Conservation (phyloP, 257 asterid species). For the Rubia yunnanensis region DNA sequence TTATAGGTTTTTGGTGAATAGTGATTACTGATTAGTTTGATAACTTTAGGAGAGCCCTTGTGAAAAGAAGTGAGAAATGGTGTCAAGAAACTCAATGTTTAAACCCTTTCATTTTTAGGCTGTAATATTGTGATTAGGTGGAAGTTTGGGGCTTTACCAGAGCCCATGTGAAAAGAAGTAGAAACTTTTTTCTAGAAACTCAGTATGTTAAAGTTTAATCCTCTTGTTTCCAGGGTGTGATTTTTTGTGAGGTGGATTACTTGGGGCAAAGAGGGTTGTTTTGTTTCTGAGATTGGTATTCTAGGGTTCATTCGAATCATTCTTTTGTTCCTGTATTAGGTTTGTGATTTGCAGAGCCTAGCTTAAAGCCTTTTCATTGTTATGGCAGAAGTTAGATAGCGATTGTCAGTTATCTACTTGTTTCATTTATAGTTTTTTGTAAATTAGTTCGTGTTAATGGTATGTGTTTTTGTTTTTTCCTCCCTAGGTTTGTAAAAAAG, state of each 20-base stretch:
- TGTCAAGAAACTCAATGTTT: not conserved
- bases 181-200: not conserved
- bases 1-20: too few species aligned
- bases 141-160: not conserved
- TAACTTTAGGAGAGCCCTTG: not conserved
- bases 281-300: not conserved
- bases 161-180: slow-evolving; percentile 1
- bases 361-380: too few species aligned
- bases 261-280: not conserved
- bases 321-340: not conserved
- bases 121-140: not conserved
- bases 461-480: not conserved
- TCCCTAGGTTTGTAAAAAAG: slow-evolving; percentile 24
- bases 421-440: not conserved
- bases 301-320: not conserved
- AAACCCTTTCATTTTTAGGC: not conserved
- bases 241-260: not conserved
- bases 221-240: not conserved
- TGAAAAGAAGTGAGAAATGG: too few species aligned
- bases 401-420: too few species aligned
- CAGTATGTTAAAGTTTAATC: too few species aligned
- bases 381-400: too few species aligned
- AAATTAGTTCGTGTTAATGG: not conserved
- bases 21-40: not conserved
- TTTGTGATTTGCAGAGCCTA: not conserved